phyloP scores from a whole-genome alignment of 768 basidiomycete species.

The Imleria badia region DNA sequence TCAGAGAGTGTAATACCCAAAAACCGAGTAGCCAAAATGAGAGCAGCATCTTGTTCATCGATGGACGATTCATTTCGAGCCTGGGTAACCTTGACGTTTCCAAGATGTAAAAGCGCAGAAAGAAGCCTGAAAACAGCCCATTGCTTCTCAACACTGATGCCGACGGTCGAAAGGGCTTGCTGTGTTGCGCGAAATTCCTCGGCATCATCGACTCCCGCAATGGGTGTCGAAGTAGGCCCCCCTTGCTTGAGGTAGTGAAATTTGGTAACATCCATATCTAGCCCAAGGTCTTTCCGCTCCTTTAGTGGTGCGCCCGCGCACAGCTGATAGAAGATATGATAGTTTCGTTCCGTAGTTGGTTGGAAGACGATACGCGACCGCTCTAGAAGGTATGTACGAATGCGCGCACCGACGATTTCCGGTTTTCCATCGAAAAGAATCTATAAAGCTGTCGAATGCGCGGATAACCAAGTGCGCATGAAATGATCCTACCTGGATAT shows the following conservation, averaged over 20 bases:
- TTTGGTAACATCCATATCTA: constrained; percentile 81
- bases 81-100: constrained; percentile 90
- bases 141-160: constrained; percentile 96
- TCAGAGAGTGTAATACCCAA: constrained; percentile 87
- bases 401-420: constrained; percentile 98
- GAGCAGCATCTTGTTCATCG: constrained; percentile 77
- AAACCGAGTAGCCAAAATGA: constrained; percentile 82
- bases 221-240: constrained; percentile 82
- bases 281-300: constrained; percentile 91
- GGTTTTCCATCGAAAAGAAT: constrained; percentile 95
- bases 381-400: constrained; percentile 96
- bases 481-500: constrained; percentile 71
- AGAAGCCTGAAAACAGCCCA: constrained; percentile 97
- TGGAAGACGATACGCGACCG: constrained; percentile 98
- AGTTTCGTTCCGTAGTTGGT: constrained; percentile 95
- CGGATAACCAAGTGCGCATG: not conserved
- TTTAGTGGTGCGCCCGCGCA: constrained; percentile 94
- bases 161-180: constrained; percentile 93
- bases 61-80: constrained; percentile 79
- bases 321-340: constrained; percentile 99
- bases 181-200: constrained; percentile 95
- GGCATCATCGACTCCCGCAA: constrained; percentile 90
- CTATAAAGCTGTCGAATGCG: constrained; percentile 40
- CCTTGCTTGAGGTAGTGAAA: constrained; percentile 95
- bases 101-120: constrained; percentile 93